These are phyloP conservation scores for Papiliotrema laurentii DNA, from an alignment of 1,284 basidiomycete genomes.

Conservation along the genomic window DNA sequence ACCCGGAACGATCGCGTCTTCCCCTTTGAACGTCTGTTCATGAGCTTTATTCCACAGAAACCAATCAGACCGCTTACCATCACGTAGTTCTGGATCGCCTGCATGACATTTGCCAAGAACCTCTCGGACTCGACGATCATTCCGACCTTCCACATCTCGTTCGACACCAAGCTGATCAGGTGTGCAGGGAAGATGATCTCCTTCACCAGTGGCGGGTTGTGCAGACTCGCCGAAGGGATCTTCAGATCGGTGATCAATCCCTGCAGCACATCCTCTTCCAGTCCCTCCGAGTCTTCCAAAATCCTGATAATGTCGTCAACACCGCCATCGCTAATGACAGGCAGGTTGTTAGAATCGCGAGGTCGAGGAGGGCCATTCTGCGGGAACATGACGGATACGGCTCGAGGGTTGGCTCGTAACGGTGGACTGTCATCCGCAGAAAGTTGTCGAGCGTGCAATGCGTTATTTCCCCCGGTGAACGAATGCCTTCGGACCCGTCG, in stretches of 20 bases:
- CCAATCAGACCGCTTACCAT: constrained; percentile 64
- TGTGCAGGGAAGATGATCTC: constrained; percentile 99
- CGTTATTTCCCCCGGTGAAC: constrained; percentile 49
- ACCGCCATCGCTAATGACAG: constrained; percentile 74
- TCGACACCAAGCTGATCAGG: constrained; percentile 92
- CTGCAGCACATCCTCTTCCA: constrained; percentile 92
- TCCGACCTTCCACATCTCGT: constrained; percentile 99
- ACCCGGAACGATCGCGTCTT: constrained; percentile 93
- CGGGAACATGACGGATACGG: constrained; percentile 84
- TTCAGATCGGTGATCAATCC: constrained; percentile 88
- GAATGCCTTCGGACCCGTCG: constrained; percentile 53
- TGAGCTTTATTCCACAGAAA: not conserved
- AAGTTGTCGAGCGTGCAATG: constrained; percentile 55
- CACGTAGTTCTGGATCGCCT: constrained; percentile 93
- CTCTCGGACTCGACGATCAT: constrained; percentile 95
- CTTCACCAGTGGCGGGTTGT: constrained; percentile 88
- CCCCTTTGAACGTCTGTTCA: constrained; percentile 65
- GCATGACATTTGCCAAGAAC: constrained; percentile 99
- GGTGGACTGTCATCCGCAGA: constrained; percentile 71
- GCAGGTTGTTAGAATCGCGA: constrained; percentile 66
- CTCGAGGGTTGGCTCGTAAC: constrained; percentile 75
- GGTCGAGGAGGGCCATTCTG: constrained; percentile 60
- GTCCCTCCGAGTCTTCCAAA: constrained; percentile 82
- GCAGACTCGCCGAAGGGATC: constrained; percentile 84
- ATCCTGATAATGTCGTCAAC: constrained; percentile 92